Evolutionary conservation across 257 asterid genomes (phyloP), one percentile per base, ranked within the genome.

Genomic region (Rehmannia glutinosa): DNA sequence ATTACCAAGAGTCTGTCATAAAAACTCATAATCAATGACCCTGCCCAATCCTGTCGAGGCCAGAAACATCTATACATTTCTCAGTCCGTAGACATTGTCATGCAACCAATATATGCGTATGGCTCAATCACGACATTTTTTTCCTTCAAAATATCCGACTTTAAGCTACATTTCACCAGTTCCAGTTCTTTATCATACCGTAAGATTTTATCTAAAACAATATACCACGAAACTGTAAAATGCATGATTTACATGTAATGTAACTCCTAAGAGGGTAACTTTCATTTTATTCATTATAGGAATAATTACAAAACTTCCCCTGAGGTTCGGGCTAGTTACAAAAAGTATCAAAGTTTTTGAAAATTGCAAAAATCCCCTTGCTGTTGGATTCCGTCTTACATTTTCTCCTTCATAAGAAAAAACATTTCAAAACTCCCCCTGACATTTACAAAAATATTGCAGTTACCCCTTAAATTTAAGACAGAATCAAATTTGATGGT

Each of bases 1-100:
- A 36, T 72, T 77, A 42, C 83, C 90, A 65, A 92, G 91, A 80
- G 88, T 76, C 96, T 92, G 96, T 83, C 93, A 84, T 78, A 77
- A 84, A 89, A 87, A 84, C 84, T 62, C 78, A 82, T 78, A 79
- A 84, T 92, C 84, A 87, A 79, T 81, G 67, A 77, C 76, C 74
- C 25, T 78, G 83, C 80, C 84, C 77, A 32, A 83, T 77, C 90
- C 86, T 74, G 84, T 81, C 72, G 81, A 82, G 77, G 68, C 62
- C 82, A 81, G 69, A 80, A 81, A 69, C 83, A 69, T 76, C 92
- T 83, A 79, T 58, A 76, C 78, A 75, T 70, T 77, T 82, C 88
- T 78, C 86, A 78, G 84, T 76, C 75, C 69, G 49, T 69, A 47
- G 58, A 78, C 81, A 68, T 65, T 49, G 68, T 61, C 64, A 63